Evolutionary conservation across 495 filamentous ascomycete species (phyloP), one percentile per base, ranked within the genome.

Genomic region (Glutinoglossum americanum): DNA sequence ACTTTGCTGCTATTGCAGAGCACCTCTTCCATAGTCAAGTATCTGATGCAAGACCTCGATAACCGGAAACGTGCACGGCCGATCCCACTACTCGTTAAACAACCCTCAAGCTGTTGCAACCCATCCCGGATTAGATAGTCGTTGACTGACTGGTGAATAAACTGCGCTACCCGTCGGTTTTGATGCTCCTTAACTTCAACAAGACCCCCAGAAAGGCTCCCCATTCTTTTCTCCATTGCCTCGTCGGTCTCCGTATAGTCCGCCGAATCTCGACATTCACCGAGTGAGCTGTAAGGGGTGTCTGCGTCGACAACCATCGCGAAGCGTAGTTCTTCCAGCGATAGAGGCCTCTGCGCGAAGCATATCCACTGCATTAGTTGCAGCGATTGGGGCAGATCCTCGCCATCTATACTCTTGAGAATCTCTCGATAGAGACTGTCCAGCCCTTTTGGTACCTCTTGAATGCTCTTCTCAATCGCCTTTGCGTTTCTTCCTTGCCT

Each of bases 141-240:
- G 49, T 68, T 67, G 62, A 72, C 67, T 41, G 69, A 66, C 55
- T 69, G 64, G 61, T 72, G 71, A 26, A 72, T 68, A 51, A 73
- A 69, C 56, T 71, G 70, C 11, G 68, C 66, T 60, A 62, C 59
- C 44, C 56, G 57, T 27, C 27, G 32, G 27, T 57, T 48, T 30
- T 59, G 17, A 55, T 39, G 37, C 6, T n/a, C 7, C 21, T 54
- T 63, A 17, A 68, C 58, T 59, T 70, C 69, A 28, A 59, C 66
- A 41, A 74, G 63, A 47, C 69, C 69, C 27, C 67, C 59, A 48
- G 69, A 67, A 23, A 67, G 65, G 53, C 55, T 63, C 55, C 59
- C 58, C 4, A 71, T 56, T 54, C 58, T 60, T 56, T 57, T 64
- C 57, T 63, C 63, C 44, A 71, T 68, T 19, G 26, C 48, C n/a